phyloP scores from a whole-genome alignment of 148 eudicot species.

The Amaranthus palmeri region DNA sequence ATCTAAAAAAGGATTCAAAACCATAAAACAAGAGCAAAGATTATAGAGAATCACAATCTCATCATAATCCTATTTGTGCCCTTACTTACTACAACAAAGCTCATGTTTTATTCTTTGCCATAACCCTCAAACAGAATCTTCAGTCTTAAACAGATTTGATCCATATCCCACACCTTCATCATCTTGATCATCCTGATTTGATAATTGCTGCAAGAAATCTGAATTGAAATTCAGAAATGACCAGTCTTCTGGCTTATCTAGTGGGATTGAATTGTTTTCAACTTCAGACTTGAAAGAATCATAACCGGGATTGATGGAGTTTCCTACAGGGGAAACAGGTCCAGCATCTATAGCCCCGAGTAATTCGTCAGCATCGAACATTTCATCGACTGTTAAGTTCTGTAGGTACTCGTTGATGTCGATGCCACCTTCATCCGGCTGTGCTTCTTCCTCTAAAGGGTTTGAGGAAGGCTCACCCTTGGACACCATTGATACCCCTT shows the following conservation, averaged over 20 bases:
- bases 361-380: slow-evolving; percentile 63
- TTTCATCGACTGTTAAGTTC: slow-evolving; percentile 23
- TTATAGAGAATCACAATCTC: no score
- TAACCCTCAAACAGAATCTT: slow-evolving; percentile 21
- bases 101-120: no score
- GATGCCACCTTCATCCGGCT: slow-evolving; percentile 18
- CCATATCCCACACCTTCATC: slow-evolving; percentile 19
- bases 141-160: slow-evolving; percentile 44
- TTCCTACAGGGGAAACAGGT: slow-evolving; percentile 10
- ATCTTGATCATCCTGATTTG: slow-evolving; percentile 14
- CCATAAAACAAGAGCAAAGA: no score
- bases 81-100: no score
- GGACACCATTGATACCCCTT: slow-evolving; percentile 10
- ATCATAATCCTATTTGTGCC: no score
- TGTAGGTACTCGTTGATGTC: slow-evolving; percentile 17
- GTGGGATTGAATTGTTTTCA: slow-evolving; percentile 12
- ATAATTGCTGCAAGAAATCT: slow-evolving; percentile 16
- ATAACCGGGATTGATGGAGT: not conserved
- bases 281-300: slow-evolving; percentile 3
- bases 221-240: not conserved
- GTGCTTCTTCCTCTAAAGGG: slow-evolving; percentile 27
- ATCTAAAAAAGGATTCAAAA: no score
- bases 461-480: slow-evolving; percentile 9
- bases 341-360: slow-evolving; percentile 32
- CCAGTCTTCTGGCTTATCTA: slow-evolving; percentile 1